Base-by-base conservation (phyloP, 1,139 yeast genomes). In the Taiozyma sp. region DNA sequence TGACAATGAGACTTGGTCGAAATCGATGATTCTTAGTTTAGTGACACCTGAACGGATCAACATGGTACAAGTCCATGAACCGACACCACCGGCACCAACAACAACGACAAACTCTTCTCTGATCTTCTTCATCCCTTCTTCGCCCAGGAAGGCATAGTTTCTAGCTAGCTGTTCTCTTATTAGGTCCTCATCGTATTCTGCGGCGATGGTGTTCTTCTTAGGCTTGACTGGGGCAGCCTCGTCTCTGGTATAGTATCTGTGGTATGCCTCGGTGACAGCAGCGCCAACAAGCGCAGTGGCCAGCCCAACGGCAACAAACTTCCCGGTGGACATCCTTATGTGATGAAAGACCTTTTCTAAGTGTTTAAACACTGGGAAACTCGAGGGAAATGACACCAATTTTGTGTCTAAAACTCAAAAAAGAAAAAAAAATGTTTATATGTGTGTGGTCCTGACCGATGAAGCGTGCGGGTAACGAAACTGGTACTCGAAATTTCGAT, bases 41-140 rank as follows among this genome's bases (percentile, higher is more conserved):
- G 86, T 84, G 38, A 92, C 86, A 12, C 99, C 99, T 9, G 96
- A 87, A 61, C 99, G 81, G 1, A 88, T 88, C 53, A 93, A 76
- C 90, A 95, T 90, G 3, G 96, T 87, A 8, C 91, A 87, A 12
- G 87, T 96, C 95, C 97, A 92, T 0, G 98, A 91, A 2, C 99
- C 99, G 38, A 93, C 99, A 46, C 99, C 99, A 49, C 99, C 99
- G 10, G 93, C 96, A 30, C 99, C 99, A n/a, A 93, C 97, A 19
- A 93, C 87, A 4, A 90, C 86, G 3, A 93, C 80, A 54, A 81
- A 78, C 61, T 90, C 85, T n/a, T 74, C 69, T 51, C 96, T 81
- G 23, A 93, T 80, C 55, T 81, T 81, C n/a, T 71, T 68, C 81
- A 90, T 83, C 1, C 97, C 98, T 22, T 84, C 87, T 48, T 85